These are phyloP conservation scores for Lipomyces yamadae DNA, from an alignment of 805 yeast genomes.

Conservation along the genomic window DNA sequence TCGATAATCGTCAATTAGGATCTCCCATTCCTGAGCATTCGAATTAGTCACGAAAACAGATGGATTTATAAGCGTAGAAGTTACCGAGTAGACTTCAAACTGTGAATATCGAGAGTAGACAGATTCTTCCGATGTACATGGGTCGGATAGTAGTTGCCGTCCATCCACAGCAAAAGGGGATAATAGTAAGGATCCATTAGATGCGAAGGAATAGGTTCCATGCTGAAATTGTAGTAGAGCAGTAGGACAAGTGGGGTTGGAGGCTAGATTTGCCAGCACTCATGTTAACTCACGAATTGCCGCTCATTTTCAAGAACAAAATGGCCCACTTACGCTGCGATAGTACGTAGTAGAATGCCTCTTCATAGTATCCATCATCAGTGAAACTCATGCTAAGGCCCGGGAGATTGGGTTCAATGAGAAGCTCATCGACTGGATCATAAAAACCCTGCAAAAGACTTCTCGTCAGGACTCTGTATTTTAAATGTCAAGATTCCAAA, in stretches of 20 bases:
- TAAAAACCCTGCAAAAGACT: slow-evolving; percentile 56
- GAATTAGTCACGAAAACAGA: neutral
- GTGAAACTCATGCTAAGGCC: slow-evolving; percentile 94
- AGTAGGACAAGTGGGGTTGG: slow-evolving; percentile 77
- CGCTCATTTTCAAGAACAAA: neutral
- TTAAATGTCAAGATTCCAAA: neutral
- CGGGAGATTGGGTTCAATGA: slow-evolving; percentile 94
- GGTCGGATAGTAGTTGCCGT: slow-evolving; percentile 85
- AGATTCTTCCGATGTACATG: slow-evolving; percentile 61
- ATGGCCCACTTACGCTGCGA: slow-evolving; percentile 56
- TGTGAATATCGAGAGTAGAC: slow-evolving; percentile 74
- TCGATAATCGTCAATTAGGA: slow-evolving; percentile 74
- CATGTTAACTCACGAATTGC: neutral
- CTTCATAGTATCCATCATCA: slow-evolving; percentile 87
- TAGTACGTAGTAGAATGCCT: slow-evolving; percentile 80
- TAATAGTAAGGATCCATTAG: slow-evolving; percentile 70
- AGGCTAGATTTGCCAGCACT: slow-evolving; percentile 36
- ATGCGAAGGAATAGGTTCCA: slow-evolving; percentile 69
- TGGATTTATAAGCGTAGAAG: slow-evolving; percentile 1
- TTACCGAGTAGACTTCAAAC: slow-evolving; percentile 46
- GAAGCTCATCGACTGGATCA: slow-evolving; percentile 93
- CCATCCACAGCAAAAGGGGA: slow-evolving; percentile 87
- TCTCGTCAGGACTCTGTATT: neutral
- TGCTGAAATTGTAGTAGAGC: slow-evolving; percentile 89
- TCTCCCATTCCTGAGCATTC: slow-evolving; percentile 43